A percentile compares a stretch with the other conserved stretches of the same genome.
These are phyloP conservation scores for Cicer yamashitae DNA, from an alignment of 306 rosid species.

Conservation along the genomic window DNA sequence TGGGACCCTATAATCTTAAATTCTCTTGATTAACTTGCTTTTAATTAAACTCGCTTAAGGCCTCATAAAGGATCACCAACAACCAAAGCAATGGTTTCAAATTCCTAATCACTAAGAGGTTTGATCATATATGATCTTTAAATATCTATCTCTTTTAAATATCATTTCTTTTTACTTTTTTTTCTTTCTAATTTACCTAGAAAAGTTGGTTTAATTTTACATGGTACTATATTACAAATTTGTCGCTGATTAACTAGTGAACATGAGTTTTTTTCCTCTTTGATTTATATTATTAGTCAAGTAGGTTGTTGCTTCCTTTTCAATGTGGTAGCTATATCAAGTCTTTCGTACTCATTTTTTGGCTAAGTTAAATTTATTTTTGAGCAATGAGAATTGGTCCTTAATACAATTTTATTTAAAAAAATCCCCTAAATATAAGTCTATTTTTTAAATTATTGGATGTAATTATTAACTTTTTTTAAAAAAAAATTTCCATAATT, in stretches of 20 bases:
- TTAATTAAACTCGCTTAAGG: conserved; percentile 44
- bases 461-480: no score
- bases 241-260: conserved; percentile 29
- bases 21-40: conserved; percentile 49
- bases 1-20: conserved; percentile 56
- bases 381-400: background rate
- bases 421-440: no score
- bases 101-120: conserved; percentile 50
- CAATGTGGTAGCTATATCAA: conserved; percentile 3
- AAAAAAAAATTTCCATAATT: no score
- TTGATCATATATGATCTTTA: conserved; percentile 50
- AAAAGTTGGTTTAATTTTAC: conserved; percentile 39
- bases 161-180: conserved; percentile 38
- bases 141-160: conserved; percentile 46
- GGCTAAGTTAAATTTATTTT: background rate
- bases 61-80: conserved; percentile 52
- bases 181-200: conserved; percentile 26
- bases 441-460: no score
- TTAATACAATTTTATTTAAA: background rate
- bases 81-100: conserved; percentile 51
- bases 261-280: background rate
- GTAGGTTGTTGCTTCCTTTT: conserved; percentile 33
- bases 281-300: conserved; percentile 29
- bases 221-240: conserved; percentile 36
- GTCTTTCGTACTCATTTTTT: conserved; percentile 1